Evolutionary conservation across 805 yeast genomes (phyloP), one percentile per base, ranked within the genome.

Genomic region (Priceomyces carsonii): DNA sequence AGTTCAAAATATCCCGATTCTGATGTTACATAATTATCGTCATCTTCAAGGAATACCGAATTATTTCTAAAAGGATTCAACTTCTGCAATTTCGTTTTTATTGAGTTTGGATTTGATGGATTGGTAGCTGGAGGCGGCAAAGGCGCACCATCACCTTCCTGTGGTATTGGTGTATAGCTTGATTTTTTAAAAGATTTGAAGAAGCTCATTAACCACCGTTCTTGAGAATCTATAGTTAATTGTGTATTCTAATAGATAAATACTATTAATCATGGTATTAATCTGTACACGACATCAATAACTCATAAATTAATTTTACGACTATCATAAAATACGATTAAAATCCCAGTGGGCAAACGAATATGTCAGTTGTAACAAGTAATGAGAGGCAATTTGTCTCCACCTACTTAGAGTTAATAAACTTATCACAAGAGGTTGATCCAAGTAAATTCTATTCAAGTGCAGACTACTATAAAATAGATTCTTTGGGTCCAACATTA

Each of bases 321-420:
- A n/a, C n/a, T n/a, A n/a, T n/a, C n/a, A n/a, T n/a, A n/a, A n/a
- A n/a, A n/a, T n/a, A n/a, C n/a, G n/a, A n/a, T n/a, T n/a, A n/a
- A n/a, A n/a, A n/a, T n/a, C n/a, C n/a, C n/a, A n/a, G n/a, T n/a
- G n/a, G n/a, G n/a, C n/a, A n/a, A n/a, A n/a, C 14, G 8, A 15
- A 17, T 16, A 39, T 43, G 43, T 37, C 45, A 23, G 22, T 32
- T n/a, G 29, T 23, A 19, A 26, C 13, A 19, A 17, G 17, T 15
- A 23, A 62, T 12, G 79, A 75, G 42, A 48, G 52, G 20, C 76
- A 68, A 23, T 79, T 79, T 53, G 72, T 71, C 15, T 51, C 57
- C 29, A 75, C 73, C 30, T 75, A 73, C 45, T 51, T 75, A 26
- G 71, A 73, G 38, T 62, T 79, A 40, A 66, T 78, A 9, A 54